Evolutionary conservation across 192 early-diverging fungal genomes (phyloP).

Genomic region (Nowakowskiella sp.): DNA sequence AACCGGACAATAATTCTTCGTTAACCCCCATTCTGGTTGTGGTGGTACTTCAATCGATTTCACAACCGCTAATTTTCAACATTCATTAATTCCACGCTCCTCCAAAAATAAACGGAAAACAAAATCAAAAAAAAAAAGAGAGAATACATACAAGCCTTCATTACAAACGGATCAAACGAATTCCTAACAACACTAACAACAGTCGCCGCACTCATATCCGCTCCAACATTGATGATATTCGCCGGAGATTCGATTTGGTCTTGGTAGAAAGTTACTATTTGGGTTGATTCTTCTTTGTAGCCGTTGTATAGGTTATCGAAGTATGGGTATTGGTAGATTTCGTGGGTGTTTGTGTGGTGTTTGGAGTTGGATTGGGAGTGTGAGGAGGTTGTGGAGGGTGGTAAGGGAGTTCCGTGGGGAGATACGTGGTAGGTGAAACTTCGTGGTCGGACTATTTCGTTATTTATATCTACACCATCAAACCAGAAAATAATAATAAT

Average conservation of each 20-base stretch:
- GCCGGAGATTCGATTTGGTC: conserved; percentile 17
- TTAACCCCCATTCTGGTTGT: conserved; percentile 30
- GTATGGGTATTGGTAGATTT: conserved; percentile 22
- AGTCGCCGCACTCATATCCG: conserved; percentile 20
- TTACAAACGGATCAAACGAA: conserved; percentile 37
- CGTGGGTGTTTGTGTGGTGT: not conserved
- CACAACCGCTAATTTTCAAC: not conserved
- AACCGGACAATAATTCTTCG: conserved; percentile 46
- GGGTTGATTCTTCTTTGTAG: conserved; percentile 27
- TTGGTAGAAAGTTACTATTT: conserved; percentile 26
- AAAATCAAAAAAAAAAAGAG: no score
- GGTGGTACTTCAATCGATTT: conserved; percentile 24
- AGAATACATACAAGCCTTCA: conserved; percentile 26
- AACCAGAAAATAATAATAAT: no score
- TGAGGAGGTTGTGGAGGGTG: not conserved
- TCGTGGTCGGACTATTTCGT: conserved; percentile 18
- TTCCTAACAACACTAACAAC: conserved; percentile 26
- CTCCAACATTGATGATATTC: conserved; percentile 14
- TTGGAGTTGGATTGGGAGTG: not conserved
- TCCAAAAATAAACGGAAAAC: not conserved
- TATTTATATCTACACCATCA: conserved; percentile 38
- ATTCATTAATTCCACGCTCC: not conserved
- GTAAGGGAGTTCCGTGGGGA: conserved; percentile 13
- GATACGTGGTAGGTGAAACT: conserved; percentile 8
- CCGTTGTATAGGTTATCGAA: conserved; percentile 41